These are phyloP conservation scores for Symbiodinium pilosum DNA, from an alignment of 73 alveolate species.

Conservation along the genomic window DNA sequence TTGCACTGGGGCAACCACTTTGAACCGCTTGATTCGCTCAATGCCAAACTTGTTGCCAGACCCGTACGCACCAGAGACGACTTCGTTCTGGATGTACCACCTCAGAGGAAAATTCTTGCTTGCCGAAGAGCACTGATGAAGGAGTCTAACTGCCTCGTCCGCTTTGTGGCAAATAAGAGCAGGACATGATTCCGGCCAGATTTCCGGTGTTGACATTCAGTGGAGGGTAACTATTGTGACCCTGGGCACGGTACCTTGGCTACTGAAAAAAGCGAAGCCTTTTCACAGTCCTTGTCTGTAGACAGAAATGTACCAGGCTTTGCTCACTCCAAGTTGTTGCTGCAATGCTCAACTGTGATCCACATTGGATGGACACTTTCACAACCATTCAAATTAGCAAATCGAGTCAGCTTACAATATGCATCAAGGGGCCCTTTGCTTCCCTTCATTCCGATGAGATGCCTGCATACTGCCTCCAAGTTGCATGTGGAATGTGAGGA, in stretches of 20 bases:
- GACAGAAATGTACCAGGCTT: background rate
- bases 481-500: conserved; percentile 63
- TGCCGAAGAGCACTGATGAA: background rate
- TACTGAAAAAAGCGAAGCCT: background rate
- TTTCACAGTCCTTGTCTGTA: background rate
- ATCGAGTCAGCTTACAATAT: too few species aligned
- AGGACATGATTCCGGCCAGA: conserved; percentile 80
- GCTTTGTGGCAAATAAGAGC: background rate
- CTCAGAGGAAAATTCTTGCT: background rate
- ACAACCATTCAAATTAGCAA: too few species aligned
- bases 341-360: too few species aligned
- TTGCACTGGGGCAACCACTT: background rate
- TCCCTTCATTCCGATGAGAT: too few species aligned
- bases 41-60: conserved; percentile 92
- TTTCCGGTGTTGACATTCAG: conserved; percentile 82
- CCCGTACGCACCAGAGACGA: conserved; percentile 82
- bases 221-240: conserved; percentile 63
- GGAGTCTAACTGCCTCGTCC: too few species aligned
- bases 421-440: too few species aligned
- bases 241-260: conserved; percentile 83
- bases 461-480: background rate
- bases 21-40: conserved; percentile 63
- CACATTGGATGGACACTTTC: too few species aligned
- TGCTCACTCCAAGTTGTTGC: too few species aligned
- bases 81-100: conserved; percentile 92